These are phyloP conservation scores for Daldinia grandis DNA, from an alignment of 495 filamentous ascomycete species.

Conservation along the genomic window DNA sequence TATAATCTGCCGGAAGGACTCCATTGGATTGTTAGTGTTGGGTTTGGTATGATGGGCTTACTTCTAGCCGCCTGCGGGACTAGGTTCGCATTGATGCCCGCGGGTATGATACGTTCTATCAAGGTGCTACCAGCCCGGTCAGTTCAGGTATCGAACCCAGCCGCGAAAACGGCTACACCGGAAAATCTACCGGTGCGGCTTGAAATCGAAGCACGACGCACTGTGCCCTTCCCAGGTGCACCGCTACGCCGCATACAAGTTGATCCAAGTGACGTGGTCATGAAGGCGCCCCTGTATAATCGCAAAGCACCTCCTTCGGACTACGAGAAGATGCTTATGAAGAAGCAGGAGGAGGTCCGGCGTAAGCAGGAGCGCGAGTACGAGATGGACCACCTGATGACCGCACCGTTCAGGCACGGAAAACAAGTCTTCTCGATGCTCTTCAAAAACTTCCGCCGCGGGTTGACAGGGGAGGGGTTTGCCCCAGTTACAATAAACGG, in stretches of 20 bases:
- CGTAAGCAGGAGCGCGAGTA: conserved; percentile 51
- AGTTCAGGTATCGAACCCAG: conserved; percentile 1
- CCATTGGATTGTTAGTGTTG: conserved; percentile 52
- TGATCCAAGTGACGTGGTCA: conserved; percentile 48
- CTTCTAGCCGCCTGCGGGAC: conserved; percentile 56
- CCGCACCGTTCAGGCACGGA: conserved; percentile 58
- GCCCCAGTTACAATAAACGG: conserved; percentile 49
- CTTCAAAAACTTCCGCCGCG: conserved; percentile 48
- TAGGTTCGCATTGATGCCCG: conserved; percentile 56
- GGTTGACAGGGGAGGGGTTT: conserved; percentile 59
- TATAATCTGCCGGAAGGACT: conserved; percentile 55
- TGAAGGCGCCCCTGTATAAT: conserved; percentile 50
- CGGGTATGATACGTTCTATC: conserved; percentile 53
- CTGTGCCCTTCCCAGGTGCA: conserved; percentile 45
- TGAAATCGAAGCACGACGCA: conserved; percentile 49
- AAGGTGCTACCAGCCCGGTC: conserved; percentile 45
- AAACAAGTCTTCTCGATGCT: conserved; percentile 40
- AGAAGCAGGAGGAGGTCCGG: conserved; percentile 42
- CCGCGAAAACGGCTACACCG: not conserved
- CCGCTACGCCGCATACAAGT: conserved; percentile 45
- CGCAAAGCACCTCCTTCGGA: conserved; percentile 34
- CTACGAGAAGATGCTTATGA: conserved; percentile 37
- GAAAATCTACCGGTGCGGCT: conserved; percentile 40
- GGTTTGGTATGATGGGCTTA: conserved; percentile 55
- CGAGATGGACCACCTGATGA: conserved; percentile 58